phyloP scores from a whole-genome alignment of 2,329 filamentous ascomycete genomes.

The Furcasterigmium sp. region DNA sequence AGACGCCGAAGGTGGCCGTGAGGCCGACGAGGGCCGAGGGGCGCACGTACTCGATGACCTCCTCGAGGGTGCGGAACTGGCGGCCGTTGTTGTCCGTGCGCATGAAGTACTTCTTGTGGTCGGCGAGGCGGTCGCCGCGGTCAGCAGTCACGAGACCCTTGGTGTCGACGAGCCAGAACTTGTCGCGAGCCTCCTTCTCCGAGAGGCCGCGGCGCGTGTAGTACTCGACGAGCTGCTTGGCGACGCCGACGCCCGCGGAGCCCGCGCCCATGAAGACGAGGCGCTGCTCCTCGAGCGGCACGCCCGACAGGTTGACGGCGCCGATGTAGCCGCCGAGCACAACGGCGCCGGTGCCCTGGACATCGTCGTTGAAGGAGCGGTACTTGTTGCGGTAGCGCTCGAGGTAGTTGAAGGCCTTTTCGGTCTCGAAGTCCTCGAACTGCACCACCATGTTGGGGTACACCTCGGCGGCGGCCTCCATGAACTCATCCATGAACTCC shows the following conservation, averaged over 20 bases:
- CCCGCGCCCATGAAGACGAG: constrained; percentile 96
- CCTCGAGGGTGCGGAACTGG: constrained; percentile 74
- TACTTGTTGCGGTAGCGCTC: constrained; percentile 83
- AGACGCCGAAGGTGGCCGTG: constrained; percentile 89
- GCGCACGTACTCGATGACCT: constrained; percentile 91
- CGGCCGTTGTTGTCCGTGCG: constrained; percentile 59
- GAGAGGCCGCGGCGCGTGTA: constrained; percentile 89
- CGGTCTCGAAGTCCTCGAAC: constrained; percentile 96
- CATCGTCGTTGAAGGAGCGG: constrained; percentile 98
- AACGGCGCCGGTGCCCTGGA: constrained; percentile 94
- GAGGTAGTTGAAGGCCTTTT: constrained; percentile 84
- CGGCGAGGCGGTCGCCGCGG: constrained; percentile 86
- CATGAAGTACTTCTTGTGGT: constrained; percentile 76
- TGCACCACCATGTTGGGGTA: constrained; percentile 70
- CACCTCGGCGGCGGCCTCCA: constrained; percentile 79
- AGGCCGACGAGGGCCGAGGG: constrained; percentile 92
- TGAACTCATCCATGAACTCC: constrained; percentile 95
- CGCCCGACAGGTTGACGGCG: constrained; percentile 76
- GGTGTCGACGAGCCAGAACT: constrained; percentile 97
- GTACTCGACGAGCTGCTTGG: constrained; percentile 95
- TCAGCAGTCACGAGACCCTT: constrained; percentile 92
- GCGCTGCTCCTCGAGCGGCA: constrained; percentile 83
- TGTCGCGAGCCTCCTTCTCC: constrained; percentile 79
- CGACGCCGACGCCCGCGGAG: constrained; percentile 92
- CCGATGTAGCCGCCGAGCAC: constrained; percentile 77